Evolutionary conservation across 352 stramenopile genomes (phyloP).

Genomic region (Globisporangium cederbergense): DNA sequence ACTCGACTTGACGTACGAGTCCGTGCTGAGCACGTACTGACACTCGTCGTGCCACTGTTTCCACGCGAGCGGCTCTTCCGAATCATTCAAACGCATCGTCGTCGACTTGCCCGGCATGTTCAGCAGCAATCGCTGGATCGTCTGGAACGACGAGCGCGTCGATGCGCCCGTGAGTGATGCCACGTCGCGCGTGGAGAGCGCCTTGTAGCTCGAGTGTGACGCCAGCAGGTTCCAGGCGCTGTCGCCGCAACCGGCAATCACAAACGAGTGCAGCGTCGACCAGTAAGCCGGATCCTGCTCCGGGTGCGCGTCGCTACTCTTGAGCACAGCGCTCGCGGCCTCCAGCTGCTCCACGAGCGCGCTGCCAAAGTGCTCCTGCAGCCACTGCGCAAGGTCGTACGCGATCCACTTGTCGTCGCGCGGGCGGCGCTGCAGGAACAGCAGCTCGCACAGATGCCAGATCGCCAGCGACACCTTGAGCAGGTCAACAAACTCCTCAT

Average conservation of each 20-base stretch:
- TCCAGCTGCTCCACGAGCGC: constrained; percentile 52
- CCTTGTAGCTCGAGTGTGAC: constrained; percentile 52
- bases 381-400: constrained; percentile 70
- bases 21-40: constrained; percentile 51
- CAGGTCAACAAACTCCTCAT: constrained; percentile 54
- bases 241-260: constrained; percentile 41
- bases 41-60: constrained; percentile 65
- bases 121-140: constrained; percentile 59
- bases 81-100: neutral
- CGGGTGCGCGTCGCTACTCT: constrained; percentile 20
- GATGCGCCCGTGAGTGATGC: constrained; percentile 39
- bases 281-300: constrained; percentile 60
- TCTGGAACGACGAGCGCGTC: constrained; percentile 47
- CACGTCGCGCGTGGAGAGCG: constrained; percentile 39
- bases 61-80: constrained; percentile 32
- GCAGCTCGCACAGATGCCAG: constrained; percentile 75
- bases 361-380: constrained; percentile 74
- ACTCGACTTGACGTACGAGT: constrained; percentile 47
- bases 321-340: constrained; percentile 39
- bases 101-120: constrained; percentile 50
- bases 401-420: constrained; percentile 53
- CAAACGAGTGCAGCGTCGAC: constrained; percentile 56
- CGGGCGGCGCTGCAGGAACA: constrained; percentile 56
- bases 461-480: constrained; percentile 78
- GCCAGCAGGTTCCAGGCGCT: constrained; percentile 63